Base-by-base conservation (phyloP, 2,329 filamentous ascomycete species). In the Furcasterigmium sp. region DNA sequence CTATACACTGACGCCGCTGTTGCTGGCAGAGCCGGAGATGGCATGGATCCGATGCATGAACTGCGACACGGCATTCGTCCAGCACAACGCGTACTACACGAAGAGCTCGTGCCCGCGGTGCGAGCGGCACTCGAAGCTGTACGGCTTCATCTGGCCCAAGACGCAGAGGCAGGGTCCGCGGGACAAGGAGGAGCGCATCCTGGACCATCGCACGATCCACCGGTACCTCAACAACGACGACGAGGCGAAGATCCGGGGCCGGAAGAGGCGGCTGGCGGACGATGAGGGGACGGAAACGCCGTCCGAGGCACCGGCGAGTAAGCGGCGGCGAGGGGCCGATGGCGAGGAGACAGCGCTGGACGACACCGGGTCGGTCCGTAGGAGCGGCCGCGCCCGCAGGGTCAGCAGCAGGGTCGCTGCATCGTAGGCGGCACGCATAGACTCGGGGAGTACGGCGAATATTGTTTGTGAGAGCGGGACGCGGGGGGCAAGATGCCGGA, bases 91-190 rank as follows among this genome's bases (percentile, higher is more conserved):
- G 0, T 96, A 95, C 61, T 84, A 84, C 51, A 96, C 91, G 1
- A 81, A 85, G 41, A 82, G 85, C 39, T 85, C 88, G 14, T 98
- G 93, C 60, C 91, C 89, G 4, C 81, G 93, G 7, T 98, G 93
- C 62, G 93, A 98, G 67, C 80, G 93, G 1, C 93, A 98, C 59
- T 94, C 87, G 14, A 97, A 95, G 68, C 69, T 98, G 1, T 98
- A 97, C 60, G 94, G 94, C 0, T 96, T 87, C 58, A 75, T 85
- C 45, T 98, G 93, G 93, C 93, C 93, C 6, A 96, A 98, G 70
- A 97, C 93, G 0, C 86, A 95, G 46, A 85, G 76, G 48, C 81
- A 85, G 20, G 87, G 87, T 1, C 80, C 80, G 14, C 63, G 77
- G 17, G 93, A 97, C 58, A 82, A 78, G 45, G 81, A 85, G 52